Base-by-base conservation (phyloP, 2,329 filamentous ascomycete species). In the Nemania diffusa region DNA sequence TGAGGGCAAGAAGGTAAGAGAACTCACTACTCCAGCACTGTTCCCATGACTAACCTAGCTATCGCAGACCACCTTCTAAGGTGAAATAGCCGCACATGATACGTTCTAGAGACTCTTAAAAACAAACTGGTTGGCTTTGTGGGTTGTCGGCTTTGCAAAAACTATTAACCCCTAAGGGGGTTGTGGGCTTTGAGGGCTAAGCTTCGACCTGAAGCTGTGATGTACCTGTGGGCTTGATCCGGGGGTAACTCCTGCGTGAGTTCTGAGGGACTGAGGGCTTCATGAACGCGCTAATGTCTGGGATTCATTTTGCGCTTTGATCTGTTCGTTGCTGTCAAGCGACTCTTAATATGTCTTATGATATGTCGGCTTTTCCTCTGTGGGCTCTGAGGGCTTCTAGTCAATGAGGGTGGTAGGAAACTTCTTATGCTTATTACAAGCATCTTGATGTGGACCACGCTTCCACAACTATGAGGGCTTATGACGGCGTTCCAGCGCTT, bases 1-100 rank as follows among this genome's bases (percentile, higher is more conserved):
- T 84, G 84, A 88, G 81, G 93, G 93, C 81, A 91, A 89, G 84
- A 96, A 94, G 89, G 69, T 70, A 65, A 70, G 69, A 32, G 29
- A 15, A n/a, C 24, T 22, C n/a, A 22, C 32, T 1, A 24, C 37
- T 15, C 50, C 7, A 9, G 3, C 20, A 8, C 7, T 2, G 17
- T 65, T 20, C 7, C 34, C 26, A 32, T 61, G 2, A 57, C 69
- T 71, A 5, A 69, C 64, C 7, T 8, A 22, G 9, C n/a, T 52
- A 5, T 55, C 17, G 8, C 51, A 69, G 67, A 67, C 88, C 78
- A 92, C 89, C 71, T 83, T 83, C 67, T 83, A 81, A 80, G 71
- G 72, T 74, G 74, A 68, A 59, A 55, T 57, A 72, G 78, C 77
- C 75, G 79, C 83, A 81, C 77, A 78, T 78, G 77, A 78, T 74